phyloP scores from a whole-genome alignment of 2,329 filamentous ascomycete species.

The Fusarium anguioides region DNA sequence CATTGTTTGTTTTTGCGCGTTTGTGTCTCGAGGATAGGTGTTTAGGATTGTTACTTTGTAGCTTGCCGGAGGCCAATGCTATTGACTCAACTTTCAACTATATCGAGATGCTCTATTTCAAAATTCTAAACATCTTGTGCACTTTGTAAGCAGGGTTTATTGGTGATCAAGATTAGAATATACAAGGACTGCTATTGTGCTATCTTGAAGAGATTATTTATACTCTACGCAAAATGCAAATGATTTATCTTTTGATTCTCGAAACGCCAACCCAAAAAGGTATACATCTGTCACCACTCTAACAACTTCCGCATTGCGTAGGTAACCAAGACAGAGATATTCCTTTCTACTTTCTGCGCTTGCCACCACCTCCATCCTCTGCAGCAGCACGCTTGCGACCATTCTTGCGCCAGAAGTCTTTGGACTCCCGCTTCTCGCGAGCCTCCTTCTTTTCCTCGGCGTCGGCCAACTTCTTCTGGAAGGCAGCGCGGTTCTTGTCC shows the following conservation, averaged over 20 bases:
- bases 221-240: slow-evolving; percentile 1
- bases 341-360: slow-evolving; percentile 47
- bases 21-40: slow-evolving; percentile 44
- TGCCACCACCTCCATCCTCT: slow-evolving; percentile 55
- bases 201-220: background rate
- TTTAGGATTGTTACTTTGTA: slow-evolving; percentile 45
- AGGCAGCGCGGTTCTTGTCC: slow-evolving; percentile 84
- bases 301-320: slow-evolving; percentile 2
- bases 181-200: background rate
- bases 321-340: background rate
- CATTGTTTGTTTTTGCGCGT: slow-evolving; percentile 38
- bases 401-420: slow-evolving; percentile 93
- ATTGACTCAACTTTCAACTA: slow-evolving; percentile 23
- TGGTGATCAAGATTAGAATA: background rate
- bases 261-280: slow-evolving; percentile 42
- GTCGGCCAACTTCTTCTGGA: slow-evolving; percentile 85
- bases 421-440: slow-evolving; percentile 88
- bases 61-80: slow-evolving; percentile 30
- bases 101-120: slow-evolving; percentile 41
- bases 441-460: slow-evolving; percentile 86
- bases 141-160: background rate
- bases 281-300: slow-evolving; percentile 38
- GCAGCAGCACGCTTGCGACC: slow-evolving; percentile 73
- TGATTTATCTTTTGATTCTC: slow-evolving; percentile 31
- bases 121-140: slow-evolving; percentile 22